phyloP scores from a whole-genome alignment of 2,329 filamentous ascomycete species.

The Helotiales sp. region DNA sequence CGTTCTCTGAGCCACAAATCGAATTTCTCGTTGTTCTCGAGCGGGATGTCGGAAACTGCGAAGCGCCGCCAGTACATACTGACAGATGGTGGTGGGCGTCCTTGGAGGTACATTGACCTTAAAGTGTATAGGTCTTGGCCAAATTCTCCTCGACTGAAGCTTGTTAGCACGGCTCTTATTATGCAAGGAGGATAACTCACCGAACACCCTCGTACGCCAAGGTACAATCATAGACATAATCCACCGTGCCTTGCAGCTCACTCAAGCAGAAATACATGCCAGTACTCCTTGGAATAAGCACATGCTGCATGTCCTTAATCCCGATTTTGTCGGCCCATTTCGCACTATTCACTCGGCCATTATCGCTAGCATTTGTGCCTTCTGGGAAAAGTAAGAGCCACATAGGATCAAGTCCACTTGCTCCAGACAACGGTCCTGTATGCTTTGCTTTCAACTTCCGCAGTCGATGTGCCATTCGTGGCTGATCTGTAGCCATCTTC shows the following conservation, averaged over 20 bases:
- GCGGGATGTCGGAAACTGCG: constrained; percentile 74
- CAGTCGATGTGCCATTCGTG: constrained; percentile 72
- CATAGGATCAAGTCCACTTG: constrained; percentile 71
- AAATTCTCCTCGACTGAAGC: constrained; percentile 63
- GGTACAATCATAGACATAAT: constrained; percentile 90
- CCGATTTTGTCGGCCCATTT: constrained; percentile 77
- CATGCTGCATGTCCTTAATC: constrained; percentile 69
- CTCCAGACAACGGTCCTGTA: constrained; percentile 51
- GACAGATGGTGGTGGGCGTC: constrained; percentile 87
- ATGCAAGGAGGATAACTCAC: constrained; percentile 53
- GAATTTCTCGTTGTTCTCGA: constrained; percentile 72
- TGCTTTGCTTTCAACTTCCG: constrained; percentile 63
- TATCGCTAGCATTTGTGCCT: constrained; percentile 76
- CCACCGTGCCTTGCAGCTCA: constrained; percentile 71
- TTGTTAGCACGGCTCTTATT: constrained; percentile 1
- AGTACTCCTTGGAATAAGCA: constrained; percentile 77
- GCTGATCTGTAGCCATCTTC: constrained; percentile 80
- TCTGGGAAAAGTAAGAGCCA: constrained; percentile 89
- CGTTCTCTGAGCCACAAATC: constrained; percentile 81
- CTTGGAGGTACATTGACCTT: constrained; percentile 83
- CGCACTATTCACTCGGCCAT: constrained; percentile 69
- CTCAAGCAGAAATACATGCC: constrained; percentile 78
- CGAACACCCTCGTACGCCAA: constrained; percentile 93
- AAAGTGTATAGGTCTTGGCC: constrained; percentile 92
- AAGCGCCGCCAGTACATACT: constrained; percentile 97